Percentiles rank a stretch among this genome's conserved stretches.
phyloP scores from a whole-genome alignment of 805 yeast species.

The Saccharomycopsis schoenii region DNA sequence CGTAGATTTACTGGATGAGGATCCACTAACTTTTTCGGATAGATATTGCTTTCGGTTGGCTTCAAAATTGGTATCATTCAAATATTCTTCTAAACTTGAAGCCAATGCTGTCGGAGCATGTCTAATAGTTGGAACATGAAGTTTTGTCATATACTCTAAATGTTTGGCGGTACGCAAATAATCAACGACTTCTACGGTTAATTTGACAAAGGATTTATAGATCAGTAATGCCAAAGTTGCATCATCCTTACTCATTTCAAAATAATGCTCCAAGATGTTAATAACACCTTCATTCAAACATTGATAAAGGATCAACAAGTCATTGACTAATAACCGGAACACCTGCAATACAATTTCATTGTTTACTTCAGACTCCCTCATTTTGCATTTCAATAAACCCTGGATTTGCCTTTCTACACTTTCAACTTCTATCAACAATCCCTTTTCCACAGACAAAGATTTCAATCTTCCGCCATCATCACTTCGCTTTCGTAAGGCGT shows the following conservation, averaged over 20 bases:
- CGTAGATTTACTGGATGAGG: conserved; percentile 19
- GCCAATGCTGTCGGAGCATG: conserved; percentile 96
- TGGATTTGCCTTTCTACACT: conserved; percentile 77
- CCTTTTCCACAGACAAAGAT: conserved; percentile 58
- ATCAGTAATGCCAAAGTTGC: conserved; percentile 81
- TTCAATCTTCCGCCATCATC: conserved; percentile 52
- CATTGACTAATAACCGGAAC: conserved; percentile 84
- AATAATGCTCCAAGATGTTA: conserved; percentile 85
- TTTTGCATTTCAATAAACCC: conserved; percentile 62
- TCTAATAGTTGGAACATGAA: conserved; percentile 89
- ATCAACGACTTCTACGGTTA: conserved; percentile 80
- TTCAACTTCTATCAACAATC: conserved; percentile 75
- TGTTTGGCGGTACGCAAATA: conserved; percentile 85
- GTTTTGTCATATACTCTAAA: conserved; percentile 73
- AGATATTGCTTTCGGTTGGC: conserved; percentile 67
- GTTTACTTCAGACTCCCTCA: conserved; percentile 68
- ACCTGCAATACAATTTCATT: conserved; percentile 80
- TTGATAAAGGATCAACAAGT: conserved; percentile 76
- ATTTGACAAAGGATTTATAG: conserved; percentile 74
- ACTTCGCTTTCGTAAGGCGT: conserved; percentile 23
- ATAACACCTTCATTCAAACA: conserved; percentile 93
- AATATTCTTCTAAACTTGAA: conserved; percentile 75
- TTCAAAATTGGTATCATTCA: conserved; percentile 80
- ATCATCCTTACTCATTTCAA: conserved; percentile 79
- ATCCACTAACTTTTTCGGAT: conserved; percentile 43